These are phyloP conservation scores for Gossypium raimondii DNA, from an alignment of 345 rosid genomes.

Conservation along the genomic window DNA sequence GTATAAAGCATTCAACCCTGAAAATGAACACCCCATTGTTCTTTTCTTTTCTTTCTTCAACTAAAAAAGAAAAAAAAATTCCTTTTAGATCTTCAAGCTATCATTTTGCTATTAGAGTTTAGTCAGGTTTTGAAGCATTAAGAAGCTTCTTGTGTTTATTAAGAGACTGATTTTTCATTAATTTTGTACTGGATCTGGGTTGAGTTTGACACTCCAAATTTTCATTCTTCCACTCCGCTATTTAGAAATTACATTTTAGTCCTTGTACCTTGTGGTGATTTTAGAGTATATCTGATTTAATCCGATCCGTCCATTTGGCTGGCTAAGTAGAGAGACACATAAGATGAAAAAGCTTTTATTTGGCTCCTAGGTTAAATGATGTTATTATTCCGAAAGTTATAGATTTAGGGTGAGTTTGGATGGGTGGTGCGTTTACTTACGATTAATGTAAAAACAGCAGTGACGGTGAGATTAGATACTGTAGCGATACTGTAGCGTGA, in stretches of 20 bases:
- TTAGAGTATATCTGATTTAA: not conserved
- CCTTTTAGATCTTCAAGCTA: slow-evolving; percentile 32
- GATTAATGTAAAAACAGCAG: too few species aligned
- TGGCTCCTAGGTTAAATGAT: too few species aligned
- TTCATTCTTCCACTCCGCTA: not conserved
- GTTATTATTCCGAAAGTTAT: too few species aligned
- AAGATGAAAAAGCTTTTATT: too few species aligned
- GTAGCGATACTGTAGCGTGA: too few species aligned
- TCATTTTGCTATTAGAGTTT: slow-evolving; percentile 20
- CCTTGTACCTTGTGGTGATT: too few species aligned
- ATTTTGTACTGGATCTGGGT: too few species aligned
- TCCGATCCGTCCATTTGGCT: not conserved
- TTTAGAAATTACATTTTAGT: not conserved
- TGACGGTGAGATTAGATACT: too few species aligned
- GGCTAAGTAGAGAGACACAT: not conserved
- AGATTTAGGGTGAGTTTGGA: too few species aligned
- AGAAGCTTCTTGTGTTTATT: not conserved
- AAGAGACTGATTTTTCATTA: not conserved
- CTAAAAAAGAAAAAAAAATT: not conserved
- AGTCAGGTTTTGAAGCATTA: not conserved
- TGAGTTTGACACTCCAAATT: not conserved
- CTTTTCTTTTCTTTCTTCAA: not conserved
- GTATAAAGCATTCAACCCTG: slow-evolving; percentile 90
- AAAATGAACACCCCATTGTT: slow-evolving; percentile 84
- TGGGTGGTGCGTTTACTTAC: too few species aligned